Evolutionary conservation across 2,329 filamentous ascomycete genomes (phyloP), one percentile per base, ranked within the genome.

Genomic region (Paecilomyces fulvus): DNA sequence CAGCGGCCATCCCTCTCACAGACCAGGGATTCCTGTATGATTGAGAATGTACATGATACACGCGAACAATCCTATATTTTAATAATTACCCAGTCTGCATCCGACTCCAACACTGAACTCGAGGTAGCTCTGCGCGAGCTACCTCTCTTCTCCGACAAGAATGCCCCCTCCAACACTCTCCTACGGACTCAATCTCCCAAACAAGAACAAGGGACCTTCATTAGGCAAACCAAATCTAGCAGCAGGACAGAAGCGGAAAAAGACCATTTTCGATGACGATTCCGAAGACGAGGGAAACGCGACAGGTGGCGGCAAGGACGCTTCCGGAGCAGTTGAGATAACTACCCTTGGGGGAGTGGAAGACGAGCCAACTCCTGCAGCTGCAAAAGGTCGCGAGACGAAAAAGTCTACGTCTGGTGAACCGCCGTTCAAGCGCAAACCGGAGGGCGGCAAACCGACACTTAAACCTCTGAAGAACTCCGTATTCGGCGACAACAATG

Each of bases 201-300:
- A 65, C 55, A 75, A 75, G 52, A 67, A 73, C 61, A 62, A 51
- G 51, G 56, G 46, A 33, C 49, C 51, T 28, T 58, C 63, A 43
- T 54, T 60, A 59, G 57, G 61, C n/a, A 67, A 67, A 49, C 61
- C 67, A n/a, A 65, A 66, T 20, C 61, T 65, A 30, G 56, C 63
- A n/a, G 59, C 67, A 11, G 65, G 66, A 31, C 73, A 76, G 59
- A 79, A 79, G 61, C 75, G 77, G 58, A 79, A 78, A 65, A 76
- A 75, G 58, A 71, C 72, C 11, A 71, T 78, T 33, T 78, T 79
- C 62, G 75, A 74, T 51, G 68, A 70, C 14, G 74, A 75, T 51
- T 75, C 74, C 1, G 75, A 75, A 33, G 65, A 68, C 28, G 73
- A 75, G 48, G 59, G 58, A 3, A 58, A 67, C 12, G 57, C 63